These are phyloP conservation scores for Excoecaria agallocha DNA, from an alignment of 345 rosid genomes.

Conservation along the genomic window DNA sequence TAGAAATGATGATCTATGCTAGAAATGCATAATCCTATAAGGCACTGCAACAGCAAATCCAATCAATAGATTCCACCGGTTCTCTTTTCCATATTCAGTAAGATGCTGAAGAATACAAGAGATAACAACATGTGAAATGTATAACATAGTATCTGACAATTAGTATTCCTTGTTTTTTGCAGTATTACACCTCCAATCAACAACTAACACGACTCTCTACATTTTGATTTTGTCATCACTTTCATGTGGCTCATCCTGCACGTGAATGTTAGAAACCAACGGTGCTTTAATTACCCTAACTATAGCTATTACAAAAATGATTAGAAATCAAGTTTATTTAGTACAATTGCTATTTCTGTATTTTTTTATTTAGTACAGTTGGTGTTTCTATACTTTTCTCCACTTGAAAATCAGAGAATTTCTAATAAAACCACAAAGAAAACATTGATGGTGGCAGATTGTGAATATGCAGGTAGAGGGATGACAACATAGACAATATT, in stretches of 20 bases:
- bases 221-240: neutral
- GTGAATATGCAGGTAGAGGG: neutral
- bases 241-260: neutral
- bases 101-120: too few species aligned
- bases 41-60: too few species aligned
- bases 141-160: too few species aligned
- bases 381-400: neutral
- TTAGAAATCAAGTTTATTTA: neutral
- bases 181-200: neutral
- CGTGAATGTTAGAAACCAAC: neutral
- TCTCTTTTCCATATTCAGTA: too few species aligned
- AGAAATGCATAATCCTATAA: too few species aligned
- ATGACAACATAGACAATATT: neutral
- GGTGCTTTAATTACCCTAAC: neutral
- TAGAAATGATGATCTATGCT: too few species aligned
- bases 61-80: too few species aligned
- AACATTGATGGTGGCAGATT: neutral
- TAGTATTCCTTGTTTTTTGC: too few species aligned
- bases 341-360: too few species aligned
- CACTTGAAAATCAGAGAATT: neutral
- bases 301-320: too few species aligned
- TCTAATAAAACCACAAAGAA: neutral
- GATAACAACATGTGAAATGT: too few species aligned
- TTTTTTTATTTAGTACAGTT: neutral
- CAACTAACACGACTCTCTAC: neutral